Percentiles rank a stretch among this genome's conserved stretches.
These are phyloP conservation scores for Penicillium decumbens DNA, from an alignment of 2,329 filamentous ascomycete species.

Conservation along the genomic window DNA sequence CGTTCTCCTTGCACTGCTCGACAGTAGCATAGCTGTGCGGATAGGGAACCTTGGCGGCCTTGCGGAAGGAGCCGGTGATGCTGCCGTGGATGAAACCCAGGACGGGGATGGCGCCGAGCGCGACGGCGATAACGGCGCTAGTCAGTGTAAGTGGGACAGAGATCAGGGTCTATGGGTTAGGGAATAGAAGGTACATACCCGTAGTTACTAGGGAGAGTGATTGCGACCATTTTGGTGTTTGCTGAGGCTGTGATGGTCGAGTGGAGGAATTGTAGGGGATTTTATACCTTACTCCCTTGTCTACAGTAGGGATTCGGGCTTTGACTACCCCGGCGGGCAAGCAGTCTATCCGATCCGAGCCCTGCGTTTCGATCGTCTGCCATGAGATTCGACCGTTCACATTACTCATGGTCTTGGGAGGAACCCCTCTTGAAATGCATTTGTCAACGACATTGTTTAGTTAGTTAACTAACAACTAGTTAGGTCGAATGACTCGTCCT, in stretches of 20 bases:
- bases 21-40: conserved; percentile 56
- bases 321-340: conserved; percentile 1
- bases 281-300: background rate
- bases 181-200: conserved; percentile 42
- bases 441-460: background rate
- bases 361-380: background rate
- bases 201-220: conserved; percentile 48
- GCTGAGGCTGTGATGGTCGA: background rate
- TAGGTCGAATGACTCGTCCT: background rate
- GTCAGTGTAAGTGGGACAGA: conserved; percentile 4
- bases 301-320: background rate
- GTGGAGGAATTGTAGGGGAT: background rate
- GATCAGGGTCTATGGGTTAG: background rate
- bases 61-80: conserved; percentile 47
- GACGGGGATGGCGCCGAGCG: conserved; percentile 52
- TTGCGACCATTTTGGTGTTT: conserved; percentile 33
- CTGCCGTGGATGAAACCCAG: conserved; percentile 50
- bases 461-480: too few species aligned
- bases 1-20: conserved; percentile 50
- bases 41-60: conserved; percentile 52
- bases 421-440: background rate
- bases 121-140: conserved; percentile 54
- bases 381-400: conserved; percentile 2
- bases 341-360: conserved; percentile 12
- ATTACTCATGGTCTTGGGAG: too few species aligned